Evolutionary conservation across 1,284 basidiomycete species (phyloP).

Genomic region (Uromyces viciae-fabae): DNA sequence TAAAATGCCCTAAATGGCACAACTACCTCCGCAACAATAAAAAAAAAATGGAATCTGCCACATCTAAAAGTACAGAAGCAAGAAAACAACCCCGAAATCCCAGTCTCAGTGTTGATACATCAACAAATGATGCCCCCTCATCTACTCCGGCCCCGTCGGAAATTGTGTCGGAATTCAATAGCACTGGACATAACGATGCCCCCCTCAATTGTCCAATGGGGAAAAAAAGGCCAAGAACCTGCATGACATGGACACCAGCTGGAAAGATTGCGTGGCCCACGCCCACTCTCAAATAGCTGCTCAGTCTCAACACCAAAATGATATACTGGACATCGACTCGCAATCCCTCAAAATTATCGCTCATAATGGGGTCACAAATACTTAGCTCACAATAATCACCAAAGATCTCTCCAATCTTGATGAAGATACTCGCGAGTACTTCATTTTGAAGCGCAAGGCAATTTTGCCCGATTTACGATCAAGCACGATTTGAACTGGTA

Average conservation of each 20-base stretch:
- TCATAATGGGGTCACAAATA: not conserved
- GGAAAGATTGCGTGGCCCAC: not conserved
- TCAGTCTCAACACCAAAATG: not conserved
- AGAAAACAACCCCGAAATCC: not conserved
- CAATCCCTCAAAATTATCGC: not conserved
- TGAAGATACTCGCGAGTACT: not conserved
- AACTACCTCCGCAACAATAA: not conserved
- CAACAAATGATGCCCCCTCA: not conserved
- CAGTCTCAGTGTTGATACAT: not conserved
- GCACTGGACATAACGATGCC: not conserved
- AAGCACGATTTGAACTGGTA: too few species aligned
- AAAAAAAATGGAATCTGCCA: too few species aligned
- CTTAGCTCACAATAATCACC: not conserved
- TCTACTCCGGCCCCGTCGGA: not conserved
- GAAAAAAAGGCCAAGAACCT: not conserved
- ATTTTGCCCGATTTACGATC: not conserved
- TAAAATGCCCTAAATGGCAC: not conserved
- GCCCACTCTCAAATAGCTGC: not conserved
- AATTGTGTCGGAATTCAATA: not conserved
- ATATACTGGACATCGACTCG: not conserved
- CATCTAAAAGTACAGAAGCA: not conserved
- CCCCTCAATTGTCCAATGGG: not conserved
- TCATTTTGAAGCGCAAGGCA: not conserved
- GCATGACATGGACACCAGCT: not conserved
- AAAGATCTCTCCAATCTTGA: not conserved